These are phyloP conservation scores for Neurospora africana DNA, from an alignment of 495 filamentous ascomycete genomes.

Conservation along the genomic window DNA sequence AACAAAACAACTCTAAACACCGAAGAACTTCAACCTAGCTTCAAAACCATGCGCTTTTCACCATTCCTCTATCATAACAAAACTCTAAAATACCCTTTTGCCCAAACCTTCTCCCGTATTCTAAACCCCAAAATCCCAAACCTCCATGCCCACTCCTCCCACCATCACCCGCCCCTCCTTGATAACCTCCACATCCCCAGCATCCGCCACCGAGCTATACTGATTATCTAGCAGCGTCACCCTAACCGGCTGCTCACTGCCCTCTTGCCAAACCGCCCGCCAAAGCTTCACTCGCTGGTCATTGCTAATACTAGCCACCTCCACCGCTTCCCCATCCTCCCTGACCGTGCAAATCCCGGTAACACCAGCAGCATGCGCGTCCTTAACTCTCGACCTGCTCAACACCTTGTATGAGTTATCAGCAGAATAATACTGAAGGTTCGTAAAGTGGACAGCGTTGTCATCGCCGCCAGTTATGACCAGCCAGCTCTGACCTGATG, in stretches of 20 bases:
- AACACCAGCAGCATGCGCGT: conserved; percentile 73
- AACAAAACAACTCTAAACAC: not conserved
- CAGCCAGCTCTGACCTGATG: conserved; percentile 23
- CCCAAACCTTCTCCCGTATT: not conserved
- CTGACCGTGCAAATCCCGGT: conserved; percentile 50
- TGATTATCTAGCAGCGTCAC: conserved; percentile 39
- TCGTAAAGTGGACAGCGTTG: conserved; percentile 56
- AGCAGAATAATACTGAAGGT: conserved; percentile 19
- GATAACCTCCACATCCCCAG: conserved; percentile 21
- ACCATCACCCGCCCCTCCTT: conserved; percentile 16
- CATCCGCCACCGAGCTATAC: conserved; percentile 58
- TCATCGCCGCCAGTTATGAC: conserved; percentile 77
- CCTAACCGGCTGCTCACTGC: conserved; percentile 5
- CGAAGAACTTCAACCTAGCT: not conserved
- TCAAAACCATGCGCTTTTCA: not conserved
- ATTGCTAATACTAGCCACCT: conserved; percentile 55
- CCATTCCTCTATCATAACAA: not conserved
- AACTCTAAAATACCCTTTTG: not conserved
- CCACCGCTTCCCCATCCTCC: conserved; percentile 2
- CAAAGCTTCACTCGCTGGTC: conserved; percentile 78
- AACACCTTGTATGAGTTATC: conserved; percentile 9
- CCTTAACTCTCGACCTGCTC: conserved; percentile 46
- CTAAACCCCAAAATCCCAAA: conserved; percentile 9
- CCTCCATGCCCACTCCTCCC: conserved; percentile 16
- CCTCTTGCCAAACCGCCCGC: conserved; percentile 27